A percentile compares a stretch with the other conserved stretches of the same genome.
These are phyloP conservation scores for Hansenula sp. DNA, from an alignment of 1,139 yeast species.

Conservation along the genomic window DNA sequence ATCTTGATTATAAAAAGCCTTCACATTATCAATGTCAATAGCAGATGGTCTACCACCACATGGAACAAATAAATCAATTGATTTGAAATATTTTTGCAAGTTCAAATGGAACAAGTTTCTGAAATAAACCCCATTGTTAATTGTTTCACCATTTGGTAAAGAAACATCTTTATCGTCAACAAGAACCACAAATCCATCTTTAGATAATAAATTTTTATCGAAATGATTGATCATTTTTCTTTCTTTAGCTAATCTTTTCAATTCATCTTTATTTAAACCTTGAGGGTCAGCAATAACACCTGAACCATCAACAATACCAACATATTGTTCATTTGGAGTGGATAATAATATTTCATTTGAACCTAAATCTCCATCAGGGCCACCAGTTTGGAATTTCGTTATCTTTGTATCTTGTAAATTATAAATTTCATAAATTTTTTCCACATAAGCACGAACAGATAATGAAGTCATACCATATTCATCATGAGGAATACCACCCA, in stretches of 20 bases:
- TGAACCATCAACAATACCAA: constrained; percentile 91
- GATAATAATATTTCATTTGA: constrained; percentile 91
- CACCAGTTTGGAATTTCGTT: constrained; percentile 92
- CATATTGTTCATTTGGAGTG: constrained; percentile 67
- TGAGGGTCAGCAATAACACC: constrained; percentile 92
- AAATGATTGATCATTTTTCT: constrained; percentile 75
- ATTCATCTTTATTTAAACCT: constrained; percentile 80
- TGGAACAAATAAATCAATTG: constrained; percentile 84
- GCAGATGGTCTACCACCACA: constrained; percentile 99
- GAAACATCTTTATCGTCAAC: constrained; percentile 81
- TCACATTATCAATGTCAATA: constrained; percentile 82
- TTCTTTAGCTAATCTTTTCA: constrained; percentile 70
- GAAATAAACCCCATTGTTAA: constrained; percentile 86
- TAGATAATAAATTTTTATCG: constrained; percentile 63
- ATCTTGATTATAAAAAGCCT: constrained; percentile 62
- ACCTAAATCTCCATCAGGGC: constrained; percentile 98
- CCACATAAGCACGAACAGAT: constrained; percentile 90
- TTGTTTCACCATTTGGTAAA: constrained; percentile 72
- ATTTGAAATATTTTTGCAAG: constrained; percentile 62
- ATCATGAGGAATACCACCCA: constrained; percentile 99
- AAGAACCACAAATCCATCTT: constrained; percentile 75
- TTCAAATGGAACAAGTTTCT: constrained; percentile 88
- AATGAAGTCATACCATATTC: constrained; percentile 97
- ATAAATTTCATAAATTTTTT: constrained; percentile 81
- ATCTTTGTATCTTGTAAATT: constrained; percentile 56